A percentile compares a stretch with the other conserved stretches of the same genome.
Conservation (phyloP, 1,284 basidiomycete genomes). For the Tilletia walkeri region DNA sequence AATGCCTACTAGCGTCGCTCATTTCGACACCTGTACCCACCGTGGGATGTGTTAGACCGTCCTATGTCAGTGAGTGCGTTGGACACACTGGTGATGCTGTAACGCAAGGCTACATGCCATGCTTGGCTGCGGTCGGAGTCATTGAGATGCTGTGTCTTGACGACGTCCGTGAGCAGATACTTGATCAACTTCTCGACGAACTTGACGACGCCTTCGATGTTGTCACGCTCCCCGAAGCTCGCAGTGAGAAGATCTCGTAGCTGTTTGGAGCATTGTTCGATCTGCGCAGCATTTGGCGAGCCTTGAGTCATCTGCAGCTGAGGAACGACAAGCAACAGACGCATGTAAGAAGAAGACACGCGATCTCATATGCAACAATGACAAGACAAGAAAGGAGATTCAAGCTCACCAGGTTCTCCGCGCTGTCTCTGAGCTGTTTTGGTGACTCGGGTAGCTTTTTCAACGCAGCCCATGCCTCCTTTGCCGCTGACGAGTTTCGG, state of each 20-base stretch:
- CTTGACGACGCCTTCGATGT: slow-evolving; percentile 1
- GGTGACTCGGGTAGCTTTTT: too few relatives aligned
- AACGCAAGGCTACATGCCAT: background rate
- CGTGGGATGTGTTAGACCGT: background rate
- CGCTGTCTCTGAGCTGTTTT: background rate
- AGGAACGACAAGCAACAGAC: background rate
- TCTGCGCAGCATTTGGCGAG: background rate
- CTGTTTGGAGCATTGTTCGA: background rate
- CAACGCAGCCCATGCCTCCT: too few relatives aligned
- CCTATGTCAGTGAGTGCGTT: background rate
- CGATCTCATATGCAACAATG: background rate
- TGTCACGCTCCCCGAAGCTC: background rate
- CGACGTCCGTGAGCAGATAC: background rate
- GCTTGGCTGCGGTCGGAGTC: background rate
- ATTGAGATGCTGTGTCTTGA: too few relatives aligned
- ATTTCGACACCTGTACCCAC: background rate
- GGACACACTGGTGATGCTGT: slow-evolving; percentile 7
- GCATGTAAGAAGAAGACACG: background rate
- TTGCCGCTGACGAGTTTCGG: too few relatives aligned
- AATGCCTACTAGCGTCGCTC: background rate
- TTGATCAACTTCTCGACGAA: background rate
- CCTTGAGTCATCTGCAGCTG: background rate
- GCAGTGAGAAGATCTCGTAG: background rate
- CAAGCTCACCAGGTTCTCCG: background rate
- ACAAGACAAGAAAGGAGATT: background rate